A percentile compares a stretch with the other conserved stretches of the same genome.
Conservation (phyloP, 2,329 filamentous ascomycete genomes). For the Myrmaecium sp. region DNA sequence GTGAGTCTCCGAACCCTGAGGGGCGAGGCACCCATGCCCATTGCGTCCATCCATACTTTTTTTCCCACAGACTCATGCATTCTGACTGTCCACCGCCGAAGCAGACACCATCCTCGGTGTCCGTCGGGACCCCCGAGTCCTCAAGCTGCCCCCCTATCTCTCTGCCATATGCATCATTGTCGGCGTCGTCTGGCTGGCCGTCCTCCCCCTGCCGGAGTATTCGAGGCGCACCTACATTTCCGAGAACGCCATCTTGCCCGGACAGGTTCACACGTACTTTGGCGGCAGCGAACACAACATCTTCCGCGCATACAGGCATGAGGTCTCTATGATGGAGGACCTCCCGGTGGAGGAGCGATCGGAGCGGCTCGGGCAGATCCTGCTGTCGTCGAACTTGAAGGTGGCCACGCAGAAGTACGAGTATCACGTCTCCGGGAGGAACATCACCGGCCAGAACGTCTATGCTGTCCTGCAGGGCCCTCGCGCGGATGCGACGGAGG, state of each 20-base stretch:
- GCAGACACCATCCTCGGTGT: slow-evolving; percentile 45
- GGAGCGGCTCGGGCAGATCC: slow-evolving; percentile 55
- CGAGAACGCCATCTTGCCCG: slow-evolving; percentile 87
- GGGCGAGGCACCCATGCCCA: slow-evolving; percentile 6
- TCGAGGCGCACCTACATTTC: slow-evolving; percentile 90
- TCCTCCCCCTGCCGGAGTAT: slow-evolving; percentile 80
- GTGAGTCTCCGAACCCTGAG: too few relatives aligned
- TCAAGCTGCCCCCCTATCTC: slow-evolving; percentile 73
- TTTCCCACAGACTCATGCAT: neutral
- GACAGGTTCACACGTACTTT: slow-evolving; percentile 96
- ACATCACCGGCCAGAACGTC: slow-evolving; percentile 67
- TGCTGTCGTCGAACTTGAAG: slow-evolving; percentile 68
- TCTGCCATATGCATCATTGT: slow-evolving; percentile 72
- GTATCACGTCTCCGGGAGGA: slow-evolving; percentile 61
- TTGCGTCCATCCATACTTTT: neutral
- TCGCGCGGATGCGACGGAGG: slow-evolving; percentile 88
- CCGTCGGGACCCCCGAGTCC: slow-evolving; percentile 63
- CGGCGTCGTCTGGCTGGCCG: slow-evolving; percentile 75
- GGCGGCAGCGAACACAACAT: slow-evolving; percentile 90
- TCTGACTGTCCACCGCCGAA: slow-evolving; percentile 8
- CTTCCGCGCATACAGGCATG: slow-evolving; percentile 75
- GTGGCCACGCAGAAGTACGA: slow-evolving; percentile 76
- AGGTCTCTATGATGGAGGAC: slow-evolving; percentile 48
- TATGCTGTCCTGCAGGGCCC: slow-evolving; percentile 91
- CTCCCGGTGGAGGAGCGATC: slow-evolving; percentile 30